phyloP scores from a whole-genome alignment of 768 basidiomycete genomes.

The Hygrophorus pudorinus region DNA sequence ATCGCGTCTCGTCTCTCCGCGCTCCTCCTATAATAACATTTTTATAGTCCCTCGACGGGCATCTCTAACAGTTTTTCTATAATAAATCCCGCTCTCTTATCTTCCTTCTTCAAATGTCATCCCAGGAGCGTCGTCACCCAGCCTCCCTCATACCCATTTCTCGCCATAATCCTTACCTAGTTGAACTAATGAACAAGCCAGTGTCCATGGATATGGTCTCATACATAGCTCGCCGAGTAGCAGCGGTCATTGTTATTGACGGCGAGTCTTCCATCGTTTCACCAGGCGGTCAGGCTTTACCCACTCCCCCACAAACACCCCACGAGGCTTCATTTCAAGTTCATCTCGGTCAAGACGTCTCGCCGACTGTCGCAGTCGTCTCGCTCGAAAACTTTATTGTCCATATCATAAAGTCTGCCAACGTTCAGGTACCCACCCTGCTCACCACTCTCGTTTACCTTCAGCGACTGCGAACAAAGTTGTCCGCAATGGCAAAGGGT shows the following conservation, averaged over 20 bases:
- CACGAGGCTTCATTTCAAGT: constrained; percentile 31
- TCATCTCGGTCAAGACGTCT: constrained; percentile 21
- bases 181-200: constrained; percentile 66
- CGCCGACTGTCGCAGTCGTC: constrained; percentile 25
- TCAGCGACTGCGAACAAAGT: constrained; percentile 69
- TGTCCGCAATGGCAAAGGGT: constrained; percentile 85
- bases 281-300: constrained; percentile 26
- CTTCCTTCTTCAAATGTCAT: constrained; percentile 9
- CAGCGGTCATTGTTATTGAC: constrained; percentile 64
- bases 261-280: constrained; percentile 32
- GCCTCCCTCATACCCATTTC: constrained; percentile 73
- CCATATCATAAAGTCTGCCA: constrained; percentile 67
- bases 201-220: constrained; percentile 82
- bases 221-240: constrained; percentile 72
- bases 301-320: constrained; percentile 63
- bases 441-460: constrained; percentile 89
- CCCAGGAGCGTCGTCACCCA: constrained; percentile 39
- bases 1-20: constrained; percentile 1
- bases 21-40: constrained; percentile 1
- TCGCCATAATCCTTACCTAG: constrained; percentile 71
- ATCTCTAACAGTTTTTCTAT: constrained; percentile 1
- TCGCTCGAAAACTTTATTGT: constrained; percentile 79
- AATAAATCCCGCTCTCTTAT: constrained; percentile 6
- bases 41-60: constrained; percentile 10
- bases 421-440: constrained; percentile 86